These are phyloP conservation scores for Lasiosphaeria hispida DNA, from an alignment of 495 filamentous ascomycete species.

Conservation along the genomic window DNA sequence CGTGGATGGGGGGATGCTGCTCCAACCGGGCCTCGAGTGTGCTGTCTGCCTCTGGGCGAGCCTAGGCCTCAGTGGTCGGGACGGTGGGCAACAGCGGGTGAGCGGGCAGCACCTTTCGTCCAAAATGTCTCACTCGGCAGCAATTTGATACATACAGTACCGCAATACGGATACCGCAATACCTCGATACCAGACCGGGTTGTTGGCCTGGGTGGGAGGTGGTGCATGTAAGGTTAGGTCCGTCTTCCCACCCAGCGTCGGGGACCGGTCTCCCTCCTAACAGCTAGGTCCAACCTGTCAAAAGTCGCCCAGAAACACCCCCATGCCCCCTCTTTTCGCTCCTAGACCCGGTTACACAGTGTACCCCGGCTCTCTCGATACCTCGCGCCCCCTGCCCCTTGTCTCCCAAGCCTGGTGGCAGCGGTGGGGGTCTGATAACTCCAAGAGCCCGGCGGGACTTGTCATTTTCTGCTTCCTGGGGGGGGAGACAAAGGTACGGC, in stretches of 20 bases:
- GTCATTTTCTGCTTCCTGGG: not conserved
- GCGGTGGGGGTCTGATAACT: constrained; percentile 13
- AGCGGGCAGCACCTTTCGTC: not conserved
- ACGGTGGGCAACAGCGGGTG: not conserved
- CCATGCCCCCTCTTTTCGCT: not conserved
- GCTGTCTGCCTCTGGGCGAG: too few species aligned
- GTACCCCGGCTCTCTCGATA: constrained; percentile 7
- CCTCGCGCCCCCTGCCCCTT: not conserved
- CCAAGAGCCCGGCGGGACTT: not conserved
- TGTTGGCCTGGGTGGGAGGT: too few species aligned
- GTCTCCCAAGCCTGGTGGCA: not conserved
- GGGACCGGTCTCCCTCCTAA: too few species aligned
- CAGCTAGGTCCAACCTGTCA: too few species aligned
- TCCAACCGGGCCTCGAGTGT: too few species aligned
- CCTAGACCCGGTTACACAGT: constrained; percentile 5
- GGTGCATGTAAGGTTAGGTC: too few species aligned
- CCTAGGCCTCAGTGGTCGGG: too few species aligned
- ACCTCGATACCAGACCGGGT: too few species aligned
- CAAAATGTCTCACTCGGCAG: not conserved
- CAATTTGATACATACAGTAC: not conserved
- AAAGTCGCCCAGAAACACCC: not conserved
- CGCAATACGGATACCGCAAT: too few species aligned
- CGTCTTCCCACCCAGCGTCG: too few species aligned
- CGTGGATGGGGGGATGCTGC: too few species aligned
- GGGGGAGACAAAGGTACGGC: not conserved